A percentile compares a stretch with the other conserved stretches of the same genome.
These are phyloP conservation scores for Gonapodya sp. DNA, from an alignment of 192 early-diverging fungal species.

Conservation along the genomic window DNA sequence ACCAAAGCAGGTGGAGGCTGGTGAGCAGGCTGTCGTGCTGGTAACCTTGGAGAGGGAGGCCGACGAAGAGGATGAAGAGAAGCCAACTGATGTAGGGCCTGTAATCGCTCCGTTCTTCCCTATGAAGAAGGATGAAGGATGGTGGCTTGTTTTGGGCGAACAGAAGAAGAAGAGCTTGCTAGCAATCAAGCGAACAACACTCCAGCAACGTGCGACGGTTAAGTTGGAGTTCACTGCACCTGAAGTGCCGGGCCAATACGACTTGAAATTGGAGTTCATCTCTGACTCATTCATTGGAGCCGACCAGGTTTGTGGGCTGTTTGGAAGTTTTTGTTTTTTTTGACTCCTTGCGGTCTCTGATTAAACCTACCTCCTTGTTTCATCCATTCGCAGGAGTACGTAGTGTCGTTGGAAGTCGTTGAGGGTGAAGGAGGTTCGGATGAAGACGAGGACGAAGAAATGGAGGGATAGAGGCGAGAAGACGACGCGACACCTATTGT, in stretches of 20 bases:
- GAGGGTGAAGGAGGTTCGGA: not conserved
- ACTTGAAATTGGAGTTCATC: conserved; percentile 79
- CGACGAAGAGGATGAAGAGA: conserved; percentile 60
- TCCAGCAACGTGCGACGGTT: conserved; percentile 50
- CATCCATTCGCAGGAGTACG: not conserved
- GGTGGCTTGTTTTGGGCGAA: conserved; percentile 96
- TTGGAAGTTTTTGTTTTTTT: too few species aligned
- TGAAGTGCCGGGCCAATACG: conserved; percentile 43
- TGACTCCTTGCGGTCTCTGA: not conserved
- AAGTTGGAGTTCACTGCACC: conserved; percentile 82
- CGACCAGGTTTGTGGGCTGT: conserved; percentile 57
- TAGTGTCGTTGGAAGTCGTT: not conserved
- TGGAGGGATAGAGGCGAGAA: not conserved
- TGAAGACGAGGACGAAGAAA: not conserved
- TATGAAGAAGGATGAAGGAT: conserved; percentile 76
- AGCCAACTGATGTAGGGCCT: conserved; percentile 50
- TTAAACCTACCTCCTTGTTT: not conserved
- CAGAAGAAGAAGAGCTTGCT: conserved; percentile 62
- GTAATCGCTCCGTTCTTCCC: conserved; percentile 94
- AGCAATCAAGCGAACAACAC: conserved; percentile 76
- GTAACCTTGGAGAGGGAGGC: conserved; percentile 74
- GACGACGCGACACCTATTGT: not conserved
- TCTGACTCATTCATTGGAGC: conserved; percentile 89
- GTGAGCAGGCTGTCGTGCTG: conserved; percentile 41
- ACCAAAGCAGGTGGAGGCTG: conserved; percentile 36